phyloP scores from a whole-genome alignment of 139 green algal genomes.

The Chlamydomonas asymmetrica region DNA sequence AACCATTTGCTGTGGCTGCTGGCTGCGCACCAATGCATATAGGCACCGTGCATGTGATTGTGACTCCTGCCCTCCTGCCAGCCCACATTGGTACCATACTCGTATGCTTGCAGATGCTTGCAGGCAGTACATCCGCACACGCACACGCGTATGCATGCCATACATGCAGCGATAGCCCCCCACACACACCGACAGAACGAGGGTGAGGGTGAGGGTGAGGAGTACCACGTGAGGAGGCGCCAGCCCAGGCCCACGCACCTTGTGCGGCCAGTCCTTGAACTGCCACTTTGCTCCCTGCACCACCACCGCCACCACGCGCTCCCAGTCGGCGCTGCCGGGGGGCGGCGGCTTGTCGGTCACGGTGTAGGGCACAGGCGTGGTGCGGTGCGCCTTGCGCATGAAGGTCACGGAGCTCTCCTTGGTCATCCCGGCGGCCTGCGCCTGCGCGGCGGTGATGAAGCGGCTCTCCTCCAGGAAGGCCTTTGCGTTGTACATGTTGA shows the following conservation, averaged over 20 bases:
- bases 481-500: slow-evolving; percentile 61
- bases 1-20: no score
- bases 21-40: no score
- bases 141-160: no score
- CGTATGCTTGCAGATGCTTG: no score
- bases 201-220: no score
- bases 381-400: slow-evolving; percentile 16
- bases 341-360: slow-evolving; percentile 37
- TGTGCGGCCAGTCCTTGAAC: slow-evolving; percentile 61
- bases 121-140: no score
- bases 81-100: no score
- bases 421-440: neutral
- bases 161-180: no score
- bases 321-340: slow-evolving; percentile 40
- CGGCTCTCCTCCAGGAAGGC: slow-evolving; percentile 48
- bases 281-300: slow-evolving; percentile 61
- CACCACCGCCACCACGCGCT: slow-evolving; percentile 56
- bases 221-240: no score
- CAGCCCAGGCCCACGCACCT: slow-evolving; percentile 21
- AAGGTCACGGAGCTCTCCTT: slow-evolving; percentile 9
- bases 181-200: no score
- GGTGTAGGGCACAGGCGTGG: slow-evolving; percentile 23
- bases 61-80: no score
- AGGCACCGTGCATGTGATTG: no score
- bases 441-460: slow-evolving; percentile 31